These are phyloP conservation scores for Boletus eberwhitei DNA, from an alignment of 768 basidiomycete genomes.

Conservation along the genomic window DNA sequence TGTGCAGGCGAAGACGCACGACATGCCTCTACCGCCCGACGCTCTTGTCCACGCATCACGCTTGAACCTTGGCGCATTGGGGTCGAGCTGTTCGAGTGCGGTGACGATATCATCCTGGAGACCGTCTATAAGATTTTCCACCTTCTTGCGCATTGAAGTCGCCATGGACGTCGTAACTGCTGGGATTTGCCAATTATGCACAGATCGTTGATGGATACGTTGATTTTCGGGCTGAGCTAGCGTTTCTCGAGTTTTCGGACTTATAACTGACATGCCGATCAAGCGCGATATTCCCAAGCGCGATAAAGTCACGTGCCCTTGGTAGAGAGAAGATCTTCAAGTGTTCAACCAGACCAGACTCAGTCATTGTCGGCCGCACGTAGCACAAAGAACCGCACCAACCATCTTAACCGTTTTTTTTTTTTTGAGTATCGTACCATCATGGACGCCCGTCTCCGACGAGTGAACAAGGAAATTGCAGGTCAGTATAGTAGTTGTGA, in stretches of 20 bases:
- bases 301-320: constrained; percentile 26
- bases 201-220: not conserved
- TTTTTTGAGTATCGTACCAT: not conserved
- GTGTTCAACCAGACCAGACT: not conserved
- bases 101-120: constrained; percentile 81
- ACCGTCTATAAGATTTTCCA: constrained; percentile 69
- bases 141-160: constrained; percentile 64
- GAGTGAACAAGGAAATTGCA: constrained; percentile 92
- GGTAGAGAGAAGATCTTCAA: not conserved
- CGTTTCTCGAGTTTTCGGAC: not conserved
- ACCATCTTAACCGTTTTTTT: not conserved
- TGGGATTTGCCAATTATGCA: not conserved
- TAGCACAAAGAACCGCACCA: not conserved
- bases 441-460: constrained; percentile 86
- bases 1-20: constrained; percentile 72
- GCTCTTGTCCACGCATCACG: constrained; percentile 77
- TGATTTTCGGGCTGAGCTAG: not conserved
- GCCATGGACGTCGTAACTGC: constrained; percentile 7
- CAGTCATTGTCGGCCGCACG: not conserved
- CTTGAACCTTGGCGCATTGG: constrained; percentile 65
- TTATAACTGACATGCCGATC: not conserved
- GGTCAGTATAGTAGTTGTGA: constrained; percentile 45
- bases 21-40: constrained; percentile 68
- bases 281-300: not conserved
- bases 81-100: constrained; percentile 77